Conservation (phyloP, 352 stramenopile genomes). For the Globisporangium splendens region DNA sequence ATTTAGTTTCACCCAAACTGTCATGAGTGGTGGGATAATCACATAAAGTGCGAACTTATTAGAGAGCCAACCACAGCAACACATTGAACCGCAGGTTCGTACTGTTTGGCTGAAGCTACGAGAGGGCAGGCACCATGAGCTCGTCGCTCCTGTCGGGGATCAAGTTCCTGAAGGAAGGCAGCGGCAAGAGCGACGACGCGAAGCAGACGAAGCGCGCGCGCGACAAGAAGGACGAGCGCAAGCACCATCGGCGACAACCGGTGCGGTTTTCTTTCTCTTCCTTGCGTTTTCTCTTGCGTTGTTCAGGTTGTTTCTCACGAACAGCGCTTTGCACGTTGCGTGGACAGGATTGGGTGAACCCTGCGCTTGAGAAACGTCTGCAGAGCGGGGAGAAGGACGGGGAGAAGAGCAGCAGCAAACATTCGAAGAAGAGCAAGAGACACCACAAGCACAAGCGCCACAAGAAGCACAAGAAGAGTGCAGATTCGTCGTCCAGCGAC, state of each 20-base stretch:
- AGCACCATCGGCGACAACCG: slow-evolving; percentile 19
- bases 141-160: slow-evolving; percentile 62
- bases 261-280: slow-evolving; percentile 7
- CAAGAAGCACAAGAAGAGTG: slow-evolving; percentile 19
- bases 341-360: slow-evolving; percentile 40
- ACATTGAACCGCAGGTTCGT: no score
- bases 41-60: no score
- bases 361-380: slow-evolving; percentile 34
- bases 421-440: slow-evolving; percentile 18
- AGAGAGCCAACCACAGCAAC: no score
- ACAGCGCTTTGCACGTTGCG: background rate
- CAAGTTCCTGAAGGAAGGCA: slow-evolving; percentile 50
- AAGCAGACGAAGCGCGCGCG: slow-evolving; percentile 11
- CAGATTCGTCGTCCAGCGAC: slow-evolving; percentile 22
- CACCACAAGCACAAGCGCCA: slow-evolving; percentile 36
- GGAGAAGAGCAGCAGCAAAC: slow-evolving; percentile 16
- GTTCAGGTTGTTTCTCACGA: background rate
- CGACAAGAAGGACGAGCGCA: slow-evolving; percentile 13
- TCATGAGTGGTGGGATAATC: no score
- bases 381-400: slow-evolving; percentile 14
- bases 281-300: background rate
- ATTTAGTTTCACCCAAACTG: no score
- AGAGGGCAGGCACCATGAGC: slow-evolving; percentile 21
- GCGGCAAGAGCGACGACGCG: slow-evolving; percentile 12
- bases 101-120: no score